Evolutionary conservation across 1,139 yeast genomes (phyloP), one percentile per base, ranked within the genome.

Genomic region (Scheffersomyces insectosa): DNA sequence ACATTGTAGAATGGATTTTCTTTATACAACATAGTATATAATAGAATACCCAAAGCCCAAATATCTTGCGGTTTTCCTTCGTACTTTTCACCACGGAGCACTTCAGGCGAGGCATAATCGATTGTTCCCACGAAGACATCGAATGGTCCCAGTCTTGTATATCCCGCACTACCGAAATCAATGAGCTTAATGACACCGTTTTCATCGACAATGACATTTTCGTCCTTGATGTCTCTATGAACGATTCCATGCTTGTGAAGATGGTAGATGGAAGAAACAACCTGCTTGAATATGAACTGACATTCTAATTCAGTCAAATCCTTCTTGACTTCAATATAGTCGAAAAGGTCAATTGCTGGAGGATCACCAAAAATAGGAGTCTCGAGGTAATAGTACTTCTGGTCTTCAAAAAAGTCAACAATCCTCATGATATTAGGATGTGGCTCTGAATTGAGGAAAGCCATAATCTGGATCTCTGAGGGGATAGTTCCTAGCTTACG

Each of bases 21-120:
- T 59, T 90, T 89, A 70, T 86, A 91, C n/a, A 90, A 75, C 61
- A 93, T 77, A 0, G 97, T 93, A 67, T 90, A 93, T 16, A 93
- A 68, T 47, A 93, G 70, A 15, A 93, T 87, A 1, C 99, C 99
- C 57, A 91, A 72, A 0, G 98, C 97, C 99, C 99, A 93, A 2
- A 91, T 83, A 64, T 93, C 99, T 63, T 93, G 99, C 0, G 96
- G 93, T 60, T 81, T 85, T 15, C 99, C 99, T 44, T 82, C 88
- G 59, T 93, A 93, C 28, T 90, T 85, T 46, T 83, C 84, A 7
- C 98, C 99, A 41, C 84, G 77, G 30, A 93, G 72, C 0, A 93
- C 97, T 64, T 93, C 99, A 0, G 99, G 98, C 0, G 97, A 95
- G 0, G 98, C 98, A 63, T 91, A 93, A 63, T 93, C 98, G 34